phyloP scores from a whole-genome alignment of 1,139 yeast species.

The Kodamaea sp. region DNA sequence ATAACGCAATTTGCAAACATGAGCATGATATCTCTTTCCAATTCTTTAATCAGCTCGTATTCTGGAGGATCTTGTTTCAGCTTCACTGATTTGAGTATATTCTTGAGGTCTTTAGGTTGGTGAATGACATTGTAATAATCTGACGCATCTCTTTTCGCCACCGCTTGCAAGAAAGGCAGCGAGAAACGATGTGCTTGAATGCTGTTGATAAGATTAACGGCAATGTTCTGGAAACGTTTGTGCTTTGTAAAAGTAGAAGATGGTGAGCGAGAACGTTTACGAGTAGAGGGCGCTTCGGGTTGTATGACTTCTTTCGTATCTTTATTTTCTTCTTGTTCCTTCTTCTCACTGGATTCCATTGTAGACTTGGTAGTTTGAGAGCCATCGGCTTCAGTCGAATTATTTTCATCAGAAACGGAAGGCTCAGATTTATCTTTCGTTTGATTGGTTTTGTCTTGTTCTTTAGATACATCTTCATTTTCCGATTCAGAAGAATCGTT shows the following conservation, averaged over 20 bases:
- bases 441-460: background rate
- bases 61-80: constrained; percentile 34
- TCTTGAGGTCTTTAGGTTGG: constrained; percentile 66
- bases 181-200: constrained; percentile 72
- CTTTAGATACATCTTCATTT: background rate
- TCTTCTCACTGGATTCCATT: constrained; percentile 1
- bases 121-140: constrained; percentile 60
- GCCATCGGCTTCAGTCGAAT: background rate
- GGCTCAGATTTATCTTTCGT: background rate
- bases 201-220: constrained; percentile 57
- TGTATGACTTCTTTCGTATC: background rate
- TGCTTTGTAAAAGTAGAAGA: constrained; percentile 26
- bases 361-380: background rate
- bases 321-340: background rate
- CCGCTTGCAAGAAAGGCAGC: constrained; percentile 70
- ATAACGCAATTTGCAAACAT: constrained; percentile 84
- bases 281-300: constrained; percentile 6
- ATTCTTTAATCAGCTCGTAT: constrained; percentile 54
- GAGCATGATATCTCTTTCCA: constrained; percentile 65
- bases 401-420: background rate
- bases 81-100: constrained; percentile 55
- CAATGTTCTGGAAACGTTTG: constrained; percentile 52
- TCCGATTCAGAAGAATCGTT: background rate
- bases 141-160: constrained; percentile 63
- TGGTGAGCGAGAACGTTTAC: constrained; percentile 28